Percentiles rank a stretch among this genome's conserved stretches.
Conservation (phyloP, 768 basidiomycete species). For the Saitozyma sp. region DNA sequence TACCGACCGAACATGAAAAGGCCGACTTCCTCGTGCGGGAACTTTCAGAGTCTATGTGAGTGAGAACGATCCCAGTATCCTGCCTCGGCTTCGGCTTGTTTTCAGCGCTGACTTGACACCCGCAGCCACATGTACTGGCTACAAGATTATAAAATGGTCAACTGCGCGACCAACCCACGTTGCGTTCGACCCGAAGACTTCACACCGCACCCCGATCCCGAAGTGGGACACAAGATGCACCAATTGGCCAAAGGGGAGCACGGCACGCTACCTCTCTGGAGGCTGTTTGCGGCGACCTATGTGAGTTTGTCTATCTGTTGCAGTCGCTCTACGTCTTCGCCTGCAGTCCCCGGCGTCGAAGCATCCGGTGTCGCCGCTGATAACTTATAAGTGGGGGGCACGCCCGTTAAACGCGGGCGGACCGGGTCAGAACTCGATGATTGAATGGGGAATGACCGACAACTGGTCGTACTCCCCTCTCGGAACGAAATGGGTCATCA, state of each 20-base stretch:
- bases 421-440: background rate
- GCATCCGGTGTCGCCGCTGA: background rate
- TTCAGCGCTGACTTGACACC: background rate
- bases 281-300: constrained; percentile 37
- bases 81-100: background rate
- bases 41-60: background rate
- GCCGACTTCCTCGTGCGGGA: background rate
- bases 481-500: constrained; percentile 43
- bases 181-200: constrained; percentile 27
- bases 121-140: background rate
- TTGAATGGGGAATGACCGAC: background rate
- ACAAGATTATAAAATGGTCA: constrained; percentile 24
- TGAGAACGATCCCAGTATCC: background rate
- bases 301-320: constrained; percentile 18
- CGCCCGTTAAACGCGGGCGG: background rate
- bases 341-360: background rate
- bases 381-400: background rate
- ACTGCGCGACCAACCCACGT: constrained; percentile 41
- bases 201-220: background rate
- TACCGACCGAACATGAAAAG: background rate
- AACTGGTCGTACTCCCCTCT: constrained; percentile 42
- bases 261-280: constrained; percentile 41
- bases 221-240: constrained; percentile 15
- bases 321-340: too few relatives aligned
- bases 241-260: constrained; percentile 32